Evolutionary conservation across 441 rosid genomes (phyloP), one percentile per base, ranked within the genome.

Genomic region (Pelargonium myrrhifolium): DNA sequence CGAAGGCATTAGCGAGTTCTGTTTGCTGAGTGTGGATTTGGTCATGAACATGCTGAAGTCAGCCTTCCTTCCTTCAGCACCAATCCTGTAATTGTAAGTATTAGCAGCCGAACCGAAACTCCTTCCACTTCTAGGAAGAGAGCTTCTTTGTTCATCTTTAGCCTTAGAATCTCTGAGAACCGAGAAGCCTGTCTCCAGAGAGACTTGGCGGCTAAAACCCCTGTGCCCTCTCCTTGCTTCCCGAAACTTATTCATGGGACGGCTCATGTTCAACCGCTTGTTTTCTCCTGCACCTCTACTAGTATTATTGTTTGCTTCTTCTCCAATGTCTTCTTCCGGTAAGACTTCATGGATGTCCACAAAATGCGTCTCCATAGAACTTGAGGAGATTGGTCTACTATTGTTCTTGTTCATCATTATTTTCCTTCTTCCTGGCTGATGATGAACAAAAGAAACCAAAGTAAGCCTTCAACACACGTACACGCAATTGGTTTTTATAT

Each of bases 1-100:
- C 15, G 77, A 47, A 22, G 96, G 94, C 74, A 90, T 63, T 75
- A 89, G 66, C 26, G 97, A 93, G 26, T 72, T 12, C 55, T 47
- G 55, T 15, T 47, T 47, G 55, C 55, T 47, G 17, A 47, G 55
- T 0, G 55, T 47, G 6, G 55, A 47, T 47, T 14, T 47, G 55
- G 55, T 47, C 55, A n/a, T 47, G 55, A 47, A 47, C 55, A 47
- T 47, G 55, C 17, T 47, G 55, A 47, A 47, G 5, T 12, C 17
- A 14, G 17, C 55, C 15, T 47, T 47, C 55, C 17, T 47, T 47
- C 17, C 55, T n/a, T 47, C 17, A 12, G 7, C 17, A 47, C 49
- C 49, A 3, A 43, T 10, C 49, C 49, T 43, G n/a, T 43, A 43
- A 43, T 43, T 8, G 9, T 43, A 69, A 14, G 43, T 43, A 43